Conservation (phyloP, 2,329 filamentous ascomycete genomes). For the Simplicillium aogashimaense region DNA sequence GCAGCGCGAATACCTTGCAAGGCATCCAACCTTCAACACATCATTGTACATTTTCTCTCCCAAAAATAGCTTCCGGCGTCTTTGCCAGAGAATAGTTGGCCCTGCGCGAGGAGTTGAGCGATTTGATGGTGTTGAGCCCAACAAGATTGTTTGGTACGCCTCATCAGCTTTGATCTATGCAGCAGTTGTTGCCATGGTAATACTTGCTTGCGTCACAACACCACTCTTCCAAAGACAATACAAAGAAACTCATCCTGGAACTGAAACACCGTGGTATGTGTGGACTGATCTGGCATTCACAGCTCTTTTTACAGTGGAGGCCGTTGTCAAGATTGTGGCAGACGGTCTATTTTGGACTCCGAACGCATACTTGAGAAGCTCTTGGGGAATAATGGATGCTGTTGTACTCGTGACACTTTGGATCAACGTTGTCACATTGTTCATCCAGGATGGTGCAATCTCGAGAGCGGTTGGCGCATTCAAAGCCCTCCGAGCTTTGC, state of each 20-base stretch:
- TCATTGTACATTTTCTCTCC: constrained; percentile 81
- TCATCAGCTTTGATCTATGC: constrained; percentile 93
- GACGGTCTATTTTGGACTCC: constrained; percentile 96
- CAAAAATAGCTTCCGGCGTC: constrained; percentile 62
- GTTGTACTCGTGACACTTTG: constrained; percentile 87
- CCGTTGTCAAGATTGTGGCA: constrained; percentile 83
- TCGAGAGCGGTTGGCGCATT: constrained; percentile 91
- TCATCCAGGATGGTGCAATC: constrained; percentile 73
- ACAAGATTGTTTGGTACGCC: constrained; percentile 81
- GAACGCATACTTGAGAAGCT: constrained; percentile 92
- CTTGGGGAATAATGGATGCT: constrained; percentile 93
- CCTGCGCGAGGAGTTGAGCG: constrained; percentile 80
- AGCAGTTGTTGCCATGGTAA: constrained; percentile 94
- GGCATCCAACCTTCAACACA: constrained; percentile 86
- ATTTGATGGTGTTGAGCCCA: constrained; percentile 82
- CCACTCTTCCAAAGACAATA: constrained; percentile 90
- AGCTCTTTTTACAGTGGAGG: constrained; percentile 74
- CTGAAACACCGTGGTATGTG: constrained; percentile 78
- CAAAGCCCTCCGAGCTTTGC: constrained; percentile 86
- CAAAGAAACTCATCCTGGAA: constrained; percentile 51
- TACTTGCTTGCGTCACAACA: constrained; percentile 88
- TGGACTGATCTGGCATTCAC: constrained; percentile 91
- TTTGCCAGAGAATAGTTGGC: constrained; percentile 85
- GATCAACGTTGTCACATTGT: constrained; percentile 82
- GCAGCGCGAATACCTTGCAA: constrained; percentile 80